Conservation (phyloP, 768 basidiomycete genomes). For the Boletus sp. region DNA sequence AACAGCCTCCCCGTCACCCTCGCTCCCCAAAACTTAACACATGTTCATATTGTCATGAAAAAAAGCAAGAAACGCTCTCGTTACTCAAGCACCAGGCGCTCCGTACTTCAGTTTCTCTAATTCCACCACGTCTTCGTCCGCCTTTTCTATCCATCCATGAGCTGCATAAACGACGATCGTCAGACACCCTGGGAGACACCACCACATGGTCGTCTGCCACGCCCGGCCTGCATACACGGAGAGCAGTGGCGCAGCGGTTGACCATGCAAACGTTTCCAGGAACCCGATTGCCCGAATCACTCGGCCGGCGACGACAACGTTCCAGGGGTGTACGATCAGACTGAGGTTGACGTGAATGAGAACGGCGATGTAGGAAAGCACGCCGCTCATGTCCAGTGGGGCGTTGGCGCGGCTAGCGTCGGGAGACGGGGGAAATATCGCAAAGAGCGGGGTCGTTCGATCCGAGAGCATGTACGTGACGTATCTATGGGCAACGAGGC, state of each 20-base stretch:
- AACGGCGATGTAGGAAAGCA: conserved; percentile 49
- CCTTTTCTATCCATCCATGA: conserved; percentile 43
- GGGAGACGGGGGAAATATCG: conserved; percentile 38
- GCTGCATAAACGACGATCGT: conserved; percentile 47
- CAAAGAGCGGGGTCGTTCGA: conserved; percentile 48
- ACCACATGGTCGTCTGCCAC: conserved; percentile 58
- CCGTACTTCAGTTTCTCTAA: conserved; percentile 55
- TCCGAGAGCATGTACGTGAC: conserved; percentile 45
- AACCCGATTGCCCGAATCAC: conserved; percentile 33
- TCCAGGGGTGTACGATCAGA: conserved; percentile 40
- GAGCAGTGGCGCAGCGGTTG: conserved; percentile 48
- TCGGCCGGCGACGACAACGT: conserved; percentile 26
- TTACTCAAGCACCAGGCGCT: conserved; percentile 50
- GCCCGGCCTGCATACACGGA: conserved; percentile 46
- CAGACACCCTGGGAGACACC: conserved; percentile 43
- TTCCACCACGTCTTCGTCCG: conserved; percentile 46
- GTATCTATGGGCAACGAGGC: conserved; percentile 36
- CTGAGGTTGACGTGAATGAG: conserved; percentile 50
- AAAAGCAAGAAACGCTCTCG: no score
- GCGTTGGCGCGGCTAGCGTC: conserved; percentile 9
- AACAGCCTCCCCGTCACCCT: neutral
- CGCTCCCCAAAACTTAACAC: neutral
- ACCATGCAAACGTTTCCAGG: conserved; percentile 35
- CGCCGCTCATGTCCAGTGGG: conserved; percentile 45
- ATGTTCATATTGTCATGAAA: neutral